Conservation (phyloP, 2,329 filamentous ascomycete genomes). For the Tolypocladium album region DNA sequence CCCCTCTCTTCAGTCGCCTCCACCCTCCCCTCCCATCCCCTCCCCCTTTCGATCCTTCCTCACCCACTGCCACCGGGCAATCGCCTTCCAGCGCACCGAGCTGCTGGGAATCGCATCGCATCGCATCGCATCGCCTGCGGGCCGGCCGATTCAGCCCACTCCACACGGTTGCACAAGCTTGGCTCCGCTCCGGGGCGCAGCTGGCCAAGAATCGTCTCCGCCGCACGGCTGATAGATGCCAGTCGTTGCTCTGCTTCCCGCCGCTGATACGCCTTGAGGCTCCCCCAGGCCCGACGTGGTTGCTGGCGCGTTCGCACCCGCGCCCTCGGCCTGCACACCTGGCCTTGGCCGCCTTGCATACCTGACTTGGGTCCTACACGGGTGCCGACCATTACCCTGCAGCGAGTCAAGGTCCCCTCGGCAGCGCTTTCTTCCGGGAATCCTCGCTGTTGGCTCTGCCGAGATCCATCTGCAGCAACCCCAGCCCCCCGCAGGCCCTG, state of each 20-base stretch:
- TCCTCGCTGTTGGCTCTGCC: background rate
- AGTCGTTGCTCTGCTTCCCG: background rate
- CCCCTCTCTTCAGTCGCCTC: background rate
- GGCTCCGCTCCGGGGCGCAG: background rate
- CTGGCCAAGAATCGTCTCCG: background rate
- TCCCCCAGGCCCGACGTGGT: background rate
- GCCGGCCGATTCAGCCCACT: background rate
- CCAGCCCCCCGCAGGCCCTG: background rate
- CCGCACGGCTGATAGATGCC: background rate
- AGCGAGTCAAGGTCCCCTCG: background rate
- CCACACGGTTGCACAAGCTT: background rate
- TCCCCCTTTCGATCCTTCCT: background rate
- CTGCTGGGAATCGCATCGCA: background rate
- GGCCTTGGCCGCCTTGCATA: background rate
- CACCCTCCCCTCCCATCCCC: background rate
- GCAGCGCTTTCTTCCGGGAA: background rate
- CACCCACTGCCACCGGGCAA: background rate
- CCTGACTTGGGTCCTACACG: background rate
- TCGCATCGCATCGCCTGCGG: background rate
- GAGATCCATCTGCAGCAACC: background rate
- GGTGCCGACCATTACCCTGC: background rate
- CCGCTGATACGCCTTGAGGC: background rate
- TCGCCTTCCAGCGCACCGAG: background rate
- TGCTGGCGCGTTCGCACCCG: background rate
- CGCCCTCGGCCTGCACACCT: background rate